Evolutionary conservation across 495 filamentous ascomycete genomes (phyloP).

Genomic region (Aspergillus taichungensis): DNA sequence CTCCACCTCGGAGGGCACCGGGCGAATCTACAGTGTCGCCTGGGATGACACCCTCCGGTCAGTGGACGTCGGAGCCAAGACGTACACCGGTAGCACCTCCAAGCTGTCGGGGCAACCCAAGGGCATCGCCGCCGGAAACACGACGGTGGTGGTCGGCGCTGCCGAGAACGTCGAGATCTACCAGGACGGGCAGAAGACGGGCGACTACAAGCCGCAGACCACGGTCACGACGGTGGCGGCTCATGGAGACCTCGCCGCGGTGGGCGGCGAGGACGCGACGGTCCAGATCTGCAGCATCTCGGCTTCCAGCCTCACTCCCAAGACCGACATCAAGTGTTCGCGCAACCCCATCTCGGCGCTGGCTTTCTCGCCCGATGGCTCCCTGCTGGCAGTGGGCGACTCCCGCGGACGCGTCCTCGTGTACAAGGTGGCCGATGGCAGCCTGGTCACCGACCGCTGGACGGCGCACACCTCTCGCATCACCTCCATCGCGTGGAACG

Average conservation of each 20-base stretch:
- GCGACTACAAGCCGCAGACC: slow-evolving; percentile 53
- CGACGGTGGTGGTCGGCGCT: slow-evolving; percentile 55
- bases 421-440: slow-evolving; percentile 46
- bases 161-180: slow-evolving; percentile 55
- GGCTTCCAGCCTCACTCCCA: slow-evolving; percentile 36
- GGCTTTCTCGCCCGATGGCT: slow-evolving; percentile 67
- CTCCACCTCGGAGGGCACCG: slow-evolving; percentile 39
- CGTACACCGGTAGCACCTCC: slow-evolving; percentile 45
- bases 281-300: slow-evolving; percentile 62
- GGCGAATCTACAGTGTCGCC: slow-evolving; percentile 70
- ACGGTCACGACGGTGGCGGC: slow-evolving; percentile 67
- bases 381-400: slow-evolving; percentile 70
- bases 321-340: slow-evolving; percentile 33
- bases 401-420: slow-evolving; percentile 78
- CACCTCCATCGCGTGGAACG: slow-evolving; percentile 75
- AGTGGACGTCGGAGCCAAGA: slow-evolving; percentile 52
- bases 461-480: slow-evolving; percentile 85
- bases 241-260: slow-evolving; percentile 54
- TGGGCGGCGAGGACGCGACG: slow-evolving; percentile 62
- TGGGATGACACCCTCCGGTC: slow-evolving; percentile 93
- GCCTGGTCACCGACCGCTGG: slow-evolving; percentile 59
- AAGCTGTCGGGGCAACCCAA: slow-evolving; percentile 56
- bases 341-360: slow-evolving; percentile 44
- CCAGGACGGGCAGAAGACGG: slow-evolving; percentile 46
- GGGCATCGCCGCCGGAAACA: slow-evolving; percentile 38